Conservation (phyloP, 1,284 basidiomycete genomes). For the Boletellus sp. region DNA sequence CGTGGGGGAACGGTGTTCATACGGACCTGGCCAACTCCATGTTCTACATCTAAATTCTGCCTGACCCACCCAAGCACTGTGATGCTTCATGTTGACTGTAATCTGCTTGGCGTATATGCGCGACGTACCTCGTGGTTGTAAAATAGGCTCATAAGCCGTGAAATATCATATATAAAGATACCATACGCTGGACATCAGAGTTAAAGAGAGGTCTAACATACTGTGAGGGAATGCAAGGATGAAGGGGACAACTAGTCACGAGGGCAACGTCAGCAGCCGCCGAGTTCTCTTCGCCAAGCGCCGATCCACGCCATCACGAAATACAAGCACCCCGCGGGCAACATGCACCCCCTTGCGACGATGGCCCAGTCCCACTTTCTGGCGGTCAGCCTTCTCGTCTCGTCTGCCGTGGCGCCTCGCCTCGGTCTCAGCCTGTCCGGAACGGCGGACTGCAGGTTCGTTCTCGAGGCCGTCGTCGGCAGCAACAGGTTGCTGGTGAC, state of each 20-base stretch:
- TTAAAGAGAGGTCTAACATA: no score
- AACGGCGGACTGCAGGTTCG: not conserved
- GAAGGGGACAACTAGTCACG: not conserved
- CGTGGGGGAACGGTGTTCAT: constrained; percentile 68
- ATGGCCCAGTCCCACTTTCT: constrained; percentile 72
- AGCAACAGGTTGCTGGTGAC: constrained; percentile 70
- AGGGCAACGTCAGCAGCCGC: constrained; percentile 31
- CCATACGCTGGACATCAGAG: no score
- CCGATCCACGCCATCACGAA: constrained; percentile 77
- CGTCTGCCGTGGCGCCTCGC: constrained; percentile 38
- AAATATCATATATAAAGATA: no score
- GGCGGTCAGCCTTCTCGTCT: constrained; percentile 41
- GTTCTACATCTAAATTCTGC: constrained; percentile 63
- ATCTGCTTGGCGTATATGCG: not conserved
- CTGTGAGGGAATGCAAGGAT: no score
- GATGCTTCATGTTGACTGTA: no score
- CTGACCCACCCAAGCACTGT: not conserved
- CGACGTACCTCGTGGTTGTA: not conserved
- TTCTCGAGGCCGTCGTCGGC: constrained; percentile 5
- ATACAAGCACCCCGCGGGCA: constrained; percentile 70
- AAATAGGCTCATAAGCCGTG: not conserved
- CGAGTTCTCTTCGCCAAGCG: constrained; percentile 41
- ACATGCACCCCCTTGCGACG: constrained; percentile 60
- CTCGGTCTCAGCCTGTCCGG: constrained; percentile 23
- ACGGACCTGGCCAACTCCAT: constrained; percentile 54